Evolutionary conservation across 2,329 filamentous ascomycete genomes (phyloP), one percentile per base, ranked within the genome.

Genomic region (Cladorrhinum sp.): DNA sequence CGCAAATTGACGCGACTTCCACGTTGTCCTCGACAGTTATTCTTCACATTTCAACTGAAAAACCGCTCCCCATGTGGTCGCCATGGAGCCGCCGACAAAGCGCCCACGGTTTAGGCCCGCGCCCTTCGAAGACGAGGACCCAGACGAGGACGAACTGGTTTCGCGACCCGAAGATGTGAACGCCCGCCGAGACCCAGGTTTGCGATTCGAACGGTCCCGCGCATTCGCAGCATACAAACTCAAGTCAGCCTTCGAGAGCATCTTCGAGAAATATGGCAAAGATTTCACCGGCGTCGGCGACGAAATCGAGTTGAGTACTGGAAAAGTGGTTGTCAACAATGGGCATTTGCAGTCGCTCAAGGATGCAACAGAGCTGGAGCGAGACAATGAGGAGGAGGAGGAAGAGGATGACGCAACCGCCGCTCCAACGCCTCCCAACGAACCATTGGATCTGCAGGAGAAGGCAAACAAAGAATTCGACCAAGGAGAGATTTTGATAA

Each of bases 201-300:
- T 81, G 63, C 81, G 86, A 59, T 76, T 92, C 16, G 79, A 86
- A 51, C 78, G 83, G 62, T 86, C 83, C 53, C 83, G 89, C 65
- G 82, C 84, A 55, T 81, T 82, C 58, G 90, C 92, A 60, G 87
- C 91, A 64, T 78, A 81, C 64, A 86, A 86, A 61, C 82, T 96
- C 46, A 94, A 95, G 73, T 87, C 86, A n/a, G 86, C 86, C 4
- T 95, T 96, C 72, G 92, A 96, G 71, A 80, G 85, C 59, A 96
- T 98, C 59, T 96, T 96, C 72, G 85, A 89, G 63, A 97, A 96
- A 73, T 97, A 96, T 73, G 87, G 83, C 57, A 87, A 82, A 65
- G 90, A 97, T 72, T 96, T 96, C 70, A 86, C 86, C 1, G 89
- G 87, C 3, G 82, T 94, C 55, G 92, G 89, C 58, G 94, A 98